Percentiles rank a stretch among this genome's conserved stretches.
phyloP scores from a whole-genome alignment of 2,329 filamentous ascomycete species.

The Clarireedia monteithiana region DNA sequence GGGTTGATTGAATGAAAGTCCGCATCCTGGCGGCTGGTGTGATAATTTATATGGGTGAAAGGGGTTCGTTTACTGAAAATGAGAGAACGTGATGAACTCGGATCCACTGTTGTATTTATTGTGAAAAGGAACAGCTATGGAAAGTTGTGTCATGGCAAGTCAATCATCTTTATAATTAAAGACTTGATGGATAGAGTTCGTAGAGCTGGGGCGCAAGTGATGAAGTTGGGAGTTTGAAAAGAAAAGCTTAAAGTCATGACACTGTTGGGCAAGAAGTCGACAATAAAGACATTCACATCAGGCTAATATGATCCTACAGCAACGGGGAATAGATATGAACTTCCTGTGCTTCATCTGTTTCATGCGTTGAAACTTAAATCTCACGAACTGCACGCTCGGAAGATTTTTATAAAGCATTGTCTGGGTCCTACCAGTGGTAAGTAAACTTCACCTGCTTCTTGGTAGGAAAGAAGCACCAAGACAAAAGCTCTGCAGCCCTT shows the following conservation, averaged over 20 bases:
- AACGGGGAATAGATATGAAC: background rate
- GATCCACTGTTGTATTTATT: background rate
- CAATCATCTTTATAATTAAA: too few species aligned
- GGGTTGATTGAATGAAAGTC: background rate
- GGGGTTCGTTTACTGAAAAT: background rate
- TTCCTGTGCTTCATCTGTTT: background rate
- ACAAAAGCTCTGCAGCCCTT: background rate
- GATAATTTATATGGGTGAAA: background rate
- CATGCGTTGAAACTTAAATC: background rate
- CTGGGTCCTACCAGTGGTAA: background rate
- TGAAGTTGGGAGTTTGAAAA: too few species aligned
- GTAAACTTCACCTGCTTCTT: background rate
- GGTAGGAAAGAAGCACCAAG: background rate
- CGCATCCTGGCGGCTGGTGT: background rate
- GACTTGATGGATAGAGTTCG: too few species aligned
- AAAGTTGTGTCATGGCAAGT: background rate
- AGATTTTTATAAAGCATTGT: background rate
- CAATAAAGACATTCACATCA: too few species aligned
- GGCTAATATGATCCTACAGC: background rate
- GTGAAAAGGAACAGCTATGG: background rate
- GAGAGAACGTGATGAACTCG: background rate
- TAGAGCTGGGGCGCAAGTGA: too few species aligned
- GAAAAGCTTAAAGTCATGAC: too few species aligned
- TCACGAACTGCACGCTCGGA: background rate
- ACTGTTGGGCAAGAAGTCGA: background rate